Base-by-base conservation (phyloP, 192 early-diverging fungal genomes). In the Pilaira anomala region DNA sequence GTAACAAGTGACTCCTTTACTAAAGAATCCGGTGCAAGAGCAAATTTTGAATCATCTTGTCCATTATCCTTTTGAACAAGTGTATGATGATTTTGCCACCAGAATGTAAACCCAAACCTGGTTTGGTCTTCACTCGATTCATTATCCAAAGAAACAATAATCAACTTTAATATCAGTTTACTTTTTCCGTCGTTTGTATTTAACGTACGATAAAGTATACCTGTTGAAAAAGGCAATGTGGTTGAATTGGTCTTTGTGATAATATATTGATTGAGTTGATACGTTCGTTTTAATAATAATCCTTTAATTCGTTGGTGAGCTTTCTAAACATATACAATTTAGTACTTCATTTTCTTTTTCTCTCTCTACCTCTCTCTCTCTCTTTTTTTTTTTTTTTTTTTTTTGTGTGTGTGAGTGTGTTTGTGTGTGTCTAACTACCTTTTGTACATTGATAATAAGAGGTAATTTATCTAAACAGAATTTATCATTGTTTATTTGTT, bases 1-100 rank as follows among this genome's bases (percentile, higher is more conserved):
- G 56, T 58, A 19, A 58, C 25, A 21, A 58, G 33, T 24, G 56
- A 28, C 56, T 58, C 56, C 39, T 58, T 58, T 36, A 58, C 56
- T 36, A 58, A 42, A 2, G 33, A 41, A 26, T 58, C 36, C 1
- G 56, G 56, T 1, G 56, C 56, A 12, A 58, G 21, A 24, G 56
- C 56, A 26, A 58, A 58, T 40, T 58, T 58, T 22, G 56, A 33
- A 58, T 58, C 56, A 58, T 58, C 56, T 36, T 58, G 22, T 7
- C 7, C 7, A 16, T 25, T 36, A 41, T 24, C 36, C 2, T 16
- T 7, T 24, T 41, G 36, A 36, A 36, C 33, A 9, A 36, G 33
- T 9, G 33, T 36, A 36, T 36, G 33, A 24, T 28, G 56, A 13
- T 40, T 40, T 58, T 40, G 40, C 56, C 56, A 58, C 33, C 33